These are phyloP conservation scores for Lactarius psammicola DNA, from an alignment of 768 basidiomycete species.

Conservation along the genomic window DNA sequence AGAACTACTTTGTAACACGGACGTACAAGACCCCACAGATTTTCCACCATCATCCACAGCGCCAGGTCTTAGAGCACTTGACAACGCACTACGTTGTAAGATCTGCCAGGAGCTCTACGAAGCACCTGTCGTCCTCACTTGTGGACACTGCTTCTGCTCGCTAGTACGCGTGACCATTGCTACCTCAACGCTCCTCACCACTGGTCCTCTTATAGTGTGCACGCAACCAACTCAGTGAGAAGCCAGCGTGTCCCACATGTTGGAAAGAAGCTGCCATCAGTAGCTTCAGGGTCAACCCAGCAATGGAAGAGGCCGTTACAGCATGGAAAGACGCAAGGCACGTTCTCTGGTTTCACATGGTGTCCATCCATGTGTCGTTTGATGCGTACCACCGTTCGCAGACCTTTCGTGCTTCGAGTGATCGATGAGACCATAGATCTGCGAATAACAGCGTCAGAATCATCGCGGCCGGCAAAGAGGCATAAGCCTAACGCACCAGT, in stretches of 20 bases:
- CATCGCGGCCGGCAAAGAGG: slow-evolving; percentile 22
- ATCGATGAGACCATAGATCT: slow-evolving; percentile 9
- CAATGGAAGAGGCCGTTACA: slow-evolving; percentile 39
- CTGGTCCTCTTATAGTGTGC: slow-evolving; percentile 37
- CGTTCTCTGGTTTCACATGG: slow-evolving; percentile 17
- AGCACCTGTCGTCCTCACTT: slow-evolving; percentile 41
- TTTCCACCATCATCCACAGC: slow-evolving; percentile 33
- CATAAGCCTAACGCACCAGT: slow-evolving; percentile 25
- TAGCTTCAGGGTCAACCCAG: slow-evolving; percentile 38
- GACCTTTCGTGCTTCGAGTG: slow-evolving; percentile 21
- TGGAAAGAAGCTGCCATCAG: slow-evolving; percentile 36
- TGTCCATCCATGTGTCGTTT: slow-evolving; percentile 6
- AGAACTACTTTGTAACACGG: slow-evolving; percentile 20
- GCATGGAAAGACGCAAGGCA: slow-evolving; percentile 41
- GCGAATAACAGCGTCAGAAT: slow-evolving; percentile 3
- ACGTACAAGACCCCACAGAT: slow-evolving; percentile 37
- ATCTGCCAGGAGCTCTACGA: slow-evolving; percentile 43
- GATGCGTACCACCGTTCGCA: slow-evolving; percentile 9
- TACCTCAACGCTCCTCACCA: slow-evolving; percentile 1
- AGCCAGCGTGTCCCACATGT: slow-evolving; percentile 42
- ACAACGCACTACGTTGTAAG: slow-evolving; percentile 39
- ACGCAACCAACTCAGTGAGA: slow-evolving; percentile 36
- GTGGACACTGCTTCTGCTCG: slow-evolving; percentile 45
- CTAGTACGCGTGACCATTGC: slow-evolving; percentile 30
- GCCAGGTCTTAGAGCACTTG: slow-evolving; percentile 36